Evolutionary conservation across 2,329 filamentous ascomycete genomes (phyloP).

Genomic region (Berkeleyomyces basicola): DNA sequence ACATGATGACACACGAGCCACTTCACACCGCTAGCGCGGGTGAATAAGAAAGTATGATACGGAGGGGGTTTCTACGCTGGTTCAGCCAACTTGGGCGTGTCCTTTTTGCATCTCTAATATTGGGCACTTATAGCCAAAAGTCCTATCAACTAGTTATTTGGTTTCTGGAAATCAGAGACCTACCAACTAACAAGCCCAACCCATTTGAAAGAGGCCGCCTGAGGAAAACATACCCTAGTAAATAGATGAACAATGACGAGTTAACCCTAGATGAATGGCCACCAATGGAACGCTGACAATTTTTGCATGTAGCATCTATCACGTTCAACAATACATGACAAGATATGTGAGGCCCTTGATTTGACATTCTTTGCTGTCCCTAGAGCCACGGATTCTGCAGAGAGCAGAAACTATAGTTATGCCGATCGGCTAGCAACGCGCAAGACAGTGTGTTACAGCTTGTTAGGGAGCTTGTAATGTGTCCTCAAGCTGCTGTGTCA

Average conservation of each 20-base stretch:
- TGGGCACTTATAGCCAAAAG: background rate
- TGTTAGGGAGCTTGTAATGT: background rate
- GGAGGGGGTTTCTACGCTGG: background rate
- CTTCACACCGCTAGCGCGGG: background rate
- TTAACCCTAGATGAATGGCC: background rate
- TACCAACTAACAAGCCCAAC: background rate
- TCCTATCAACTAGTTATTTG: background rate
- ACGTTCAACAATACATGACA: background rate
- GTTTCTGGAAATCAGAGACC: background rate
- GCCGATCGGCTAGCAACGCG: background rate
- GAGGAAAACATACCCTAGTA: background rate
- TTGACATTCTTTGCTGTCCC: background rate
- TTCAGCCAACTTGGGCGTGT: too few species aligned
- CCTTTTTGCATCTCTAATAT: background rate
- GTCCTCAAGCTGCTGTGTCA: background rate
- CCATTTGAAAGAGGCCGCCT: background rate
- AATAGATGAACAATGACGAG: background rate
- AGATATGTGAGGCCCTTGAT: background rate
- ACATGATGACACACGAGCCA: background rate
- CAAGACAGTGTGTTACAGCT: background rate
- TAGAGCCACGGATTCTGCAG: background rate
- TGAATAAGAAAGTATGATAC: background rate
- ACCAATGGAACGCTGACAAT: background rate
- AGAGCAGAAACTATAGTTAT: background rate
- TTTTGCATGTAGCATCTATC: background rate